These are phyloP conservation scores for Andrographis paniculata DNA, from an alignment of 305 asterid species.

Conservation along the genomic window DNA sequence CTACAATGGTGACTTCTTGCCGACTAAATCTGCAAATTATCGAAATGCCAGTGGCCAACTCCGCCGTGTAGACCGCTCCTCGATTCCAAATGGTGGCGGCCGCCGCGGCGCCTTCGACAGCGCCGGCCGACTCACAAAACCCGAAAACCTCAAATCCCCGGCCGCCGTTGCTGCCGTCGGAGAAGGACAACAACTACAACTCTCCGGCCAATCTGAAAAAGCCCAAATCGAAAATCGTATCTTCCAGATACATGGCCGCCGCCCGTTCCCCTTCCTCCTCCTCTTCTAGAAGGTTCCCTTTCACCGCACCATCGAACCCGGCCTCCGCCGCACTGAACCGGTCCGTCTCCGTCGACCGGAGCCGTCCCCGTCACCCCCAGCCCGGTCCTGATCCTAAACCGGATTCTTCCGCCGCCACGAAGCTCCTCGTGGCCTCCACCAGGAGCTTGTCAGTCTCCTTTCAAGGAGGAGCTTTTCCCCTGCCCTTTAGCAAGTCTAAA, in stretches of 20 bases:
- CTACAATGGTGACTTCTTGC: too few species aligned
- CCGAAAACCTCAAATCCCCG: slow-evolving; percentile 33
- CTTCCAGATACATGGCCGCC: slow-evolving; percentile 84
- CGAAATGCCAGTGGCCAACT: neutral
- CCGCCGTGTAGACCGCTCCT: neutral
- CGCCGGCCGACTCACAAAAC: slow-evolving; percentile 35
- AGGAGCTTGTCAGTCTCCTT: slow-evolving; percentile 62
- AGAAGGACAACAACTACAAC: too few species aligned
- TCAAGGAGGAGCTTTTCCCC: slow-evolving; percentile 59
- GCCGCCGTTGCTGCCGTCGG: too few species aligned
- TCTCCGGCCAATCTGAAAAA: slow-evolving; percentile 24
- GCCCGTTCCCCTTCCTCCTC: slow-evolving; percentile 70
- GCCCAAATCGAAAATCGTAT: slow-evolving; percentile 66
- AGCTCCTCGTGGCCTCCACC: slow-evolving; percentile 67
- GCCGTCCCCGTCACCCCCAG: slow-evolving; percentile 17
- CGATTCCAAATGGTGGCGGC: neutral
- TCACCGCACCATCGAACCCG: slow-evolving; percentile 47
- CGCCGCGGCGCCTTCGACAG: slow-evolving; percentile 28
- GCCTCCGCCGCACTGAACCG: slow-evolving; percentile 46
- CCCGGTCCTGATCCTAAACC: slow-evolving; percentile 57
- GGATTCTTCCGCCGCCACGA: slow-evolving; percentile 70
- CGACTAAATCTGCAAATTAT: too few species aligned
- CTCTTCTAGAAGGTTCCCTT: slow-evolving; percentile 57
- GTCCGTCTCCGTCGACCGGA: slow-evolving; percentile 76
- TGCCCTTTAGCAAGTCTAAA: slow-evolving; percentile 52